These are phyloP conservation scores for Colletotrichum euphorbiae DNA, from an alignment of 2,329 filamentous ascomycete species.

Conservation along the genomic window DNA sequence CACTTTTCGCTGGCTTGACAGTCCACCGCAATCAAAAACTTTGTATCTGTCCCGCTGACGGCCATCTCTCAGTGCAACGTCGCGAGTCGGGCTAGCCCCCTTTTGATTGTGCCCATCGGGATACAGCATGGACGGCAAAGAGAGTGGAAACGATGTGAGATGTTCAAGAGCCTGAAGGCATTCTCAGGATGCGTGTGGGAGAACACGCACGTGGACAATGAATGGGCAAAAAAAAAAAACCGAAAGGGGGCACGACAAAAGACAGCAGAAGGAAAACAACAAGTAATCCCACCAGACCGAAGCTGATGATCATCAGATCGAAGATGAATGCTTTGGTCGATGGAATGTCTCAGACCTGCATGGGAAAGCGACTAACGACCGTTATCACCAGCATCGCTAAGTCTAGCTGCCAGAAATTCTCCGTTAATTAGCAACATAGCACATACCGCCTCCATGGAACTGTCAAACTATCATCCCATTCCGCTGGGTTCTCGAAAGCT, in stretches of 20 bases:
- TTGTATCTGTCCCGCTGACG: neutral
- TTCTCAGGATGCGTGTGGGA: too few species aligned
- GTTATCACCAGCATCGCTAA: neutral
- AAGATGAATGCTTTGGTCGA: too few species aligned
- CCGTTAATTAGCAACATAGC: neutral
- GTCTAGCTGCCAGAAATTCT: neutral
- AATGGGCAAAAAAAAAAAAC: too few species aligned
- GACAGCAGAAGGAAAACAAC: too few species aligned
- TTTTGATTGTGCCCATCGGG: neutral
- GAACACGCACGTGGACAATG: too few species aligned
- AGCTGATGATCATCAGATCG: too few species aligned
- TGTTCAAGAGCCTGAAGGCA: neutral
- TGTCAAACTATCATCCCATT: neutral
- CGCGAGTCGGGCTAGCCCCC: neutral
- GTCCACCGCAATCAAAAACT: conserved; percentile 1
- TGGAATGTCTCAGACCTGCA: too few species aligned
- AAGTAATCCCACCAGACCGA: too few species aligned
- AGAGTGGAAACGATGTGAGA: neutral
- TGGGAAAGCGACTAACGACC: neutral
- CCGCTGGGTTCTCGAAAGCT: neutral
- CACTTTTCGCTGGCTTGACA: conserved; percentile 14
- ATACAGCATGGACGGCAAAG: neutral
- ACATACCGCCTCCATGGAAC: conserved; percentile 1
- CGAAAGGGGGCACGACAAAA: too few species aligned
- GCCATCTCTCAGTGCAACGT: conserved; percentile 5